Conservation (phyloP, 768 basidiomycete genomes). For the Agaricus blazei region DNA sequence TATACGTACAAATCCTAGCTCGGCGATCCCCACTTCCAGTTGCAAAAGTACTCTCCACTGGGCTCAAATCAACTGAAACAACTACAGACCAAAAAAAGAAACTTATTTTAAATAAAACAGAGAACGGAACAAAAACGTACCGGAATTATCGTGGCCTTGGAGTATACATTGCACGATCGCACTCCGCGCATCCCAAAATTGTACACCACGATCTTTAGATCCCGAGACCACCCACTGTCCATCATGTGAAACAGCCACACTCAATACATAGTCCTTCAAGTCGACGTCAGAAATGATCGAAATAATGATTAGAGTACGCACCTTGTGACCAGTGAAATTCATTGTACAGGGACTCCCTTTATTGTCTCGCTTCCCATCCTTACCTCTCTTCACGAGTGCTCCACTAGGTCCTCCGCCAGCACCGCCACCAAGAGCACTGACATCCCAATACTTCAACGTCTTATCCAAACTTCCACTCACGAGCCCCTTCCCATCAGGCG, state of each 20-base stretch:
- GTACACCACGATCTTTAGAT: conserved; percentile 72
- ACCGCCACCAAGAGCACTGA: conserved; percentile 58
- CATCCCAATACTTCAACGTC: conserved; percentile 81
- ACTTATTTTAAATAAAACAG: too few relatives aligned
- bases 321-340: conserved; percentile 85
- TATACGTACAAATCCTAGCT: conserved; percentile 27
- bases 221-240: conserved; percentile 82
- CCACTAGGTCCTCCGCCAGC: conserved; percentile 41
- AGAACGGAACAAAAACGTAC: conserved; percentile 4
- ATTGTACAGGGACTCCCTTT: conserved; percentile 48
- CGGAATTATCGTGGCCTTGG: conserved; percentile 37
- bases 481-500: conserved; percentile 83
- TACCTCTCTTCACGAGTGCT: conserved; percentile 3
- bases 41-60: conserved; percentile 23
- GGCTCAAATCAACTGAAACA: conserved; percentile 28
- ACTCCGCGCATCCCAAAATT: conserved; percentile 65
- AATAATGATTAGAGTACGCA: conserved; percentile 12
- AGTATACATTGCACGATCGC: conserved; percentile 69
- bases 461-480: conserved; percentile 87
- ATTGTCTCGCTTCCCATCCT: conserved; percentile 62
- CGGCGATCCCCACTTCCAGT: conserved; percentile 31
- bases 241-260: conserved; percentile 62
- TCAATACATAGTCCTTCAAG: conserved; percentile 46
- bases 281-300: background rate
- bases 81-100: conserved; percentile 13